Conservation (phyloP, 139 green algal genomes). For the Chlamydomonas sphaeroides region DNA sequence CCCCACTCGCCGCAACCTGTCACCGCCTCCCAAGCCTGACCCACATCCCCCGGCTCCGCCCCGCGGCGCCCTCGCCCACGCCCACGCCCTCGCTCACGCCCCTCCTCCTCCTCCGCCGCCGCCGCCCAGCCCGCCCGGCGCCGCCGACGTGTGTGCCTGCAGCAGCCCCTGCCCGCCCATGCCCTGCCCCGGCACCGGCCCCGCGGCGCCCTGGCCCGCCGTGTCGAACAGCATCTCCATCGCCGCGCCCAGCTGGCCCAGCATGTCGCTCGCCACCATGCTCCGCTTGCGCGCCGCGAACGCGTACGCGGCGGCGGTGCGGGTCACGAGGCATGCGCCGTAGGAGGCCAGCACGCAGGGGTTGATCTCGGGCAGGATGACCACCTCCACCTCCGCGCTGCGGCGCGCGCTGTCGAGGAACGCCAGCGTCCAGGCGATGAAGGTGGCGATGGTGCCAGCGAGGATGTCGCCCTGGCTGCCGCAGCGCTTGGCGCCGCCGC, state of each 20-base stretch:
- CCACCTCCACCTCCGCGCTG: constrained; percentile 12
- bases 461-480: constrained; percentile 78
- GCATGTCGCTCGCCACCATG: constrained; percentile 52
- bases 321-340: constrained; percentile 48
- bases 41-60: no score
- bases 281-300: constrained; percentile 25
- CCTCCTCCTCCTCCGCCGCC: no score
- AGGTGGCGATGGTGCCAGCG: constrained; percentile 49
- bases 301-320: constrained; percentile 42
- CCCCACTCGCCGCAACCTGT: no score
- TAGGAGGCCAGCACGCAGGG: constrained; percentile 52
- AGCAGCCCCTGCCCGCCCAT: constrained; percentile 10
- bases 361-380: constrained; percentile 56
- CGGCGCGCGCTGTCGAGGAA: constrained; percentile 41
- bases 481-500: constrained; percentile 59
- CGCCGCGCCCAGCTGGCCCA: constrained; percentile 43
- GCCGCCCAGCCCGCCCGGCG: no score
- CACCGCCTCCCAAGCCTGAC: no score
- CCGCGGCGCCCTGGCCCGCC: background rate
- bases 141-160: constrained; percentile 1
- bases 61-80: no score
- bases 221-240: constrained; percentile 55
- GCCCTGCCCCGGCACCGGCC: background rate
- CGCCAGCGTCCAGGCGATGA: constrained; percentile 50
- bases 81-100: no score